Evolutionary conservation across 441 rosid genomes (phyloP).

Genomic region (Croton setiger): DNA sequence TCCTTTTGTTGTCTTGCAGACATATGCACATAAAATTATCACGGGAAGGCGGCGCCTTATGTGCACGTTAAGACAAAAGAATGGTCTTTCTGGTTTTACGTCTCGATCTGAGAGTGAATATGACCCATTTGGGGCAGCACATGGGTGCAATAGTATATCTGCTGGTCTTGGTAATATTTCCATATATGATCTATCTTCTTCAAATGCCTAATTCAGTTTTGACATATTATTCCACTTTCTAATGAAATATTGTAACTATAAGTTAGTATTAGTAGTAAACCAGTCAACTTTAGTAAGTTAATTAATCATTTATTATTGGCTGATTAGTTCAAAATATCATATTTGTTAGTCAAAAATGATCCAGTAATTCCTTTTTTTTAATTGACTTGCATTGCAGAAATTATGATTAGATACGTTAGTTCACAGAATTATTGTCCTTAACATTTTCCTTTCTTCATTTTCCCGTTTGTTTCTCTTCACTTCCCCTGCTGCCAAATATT

Average conservation of each 20-base stretch:
- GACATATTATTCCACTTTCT: slow-evolving; percentile 2
- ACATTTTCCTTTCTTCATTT: not conserved
- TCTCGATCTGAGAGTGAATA: slow-evolving; percentile 69
- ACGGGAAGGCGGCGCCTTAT: slow-evolving; percentile 73
- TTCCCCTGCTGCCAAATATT: not conserved
- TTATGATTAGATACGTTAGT: not conserved
- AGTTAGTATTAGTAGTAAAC: not conserved
- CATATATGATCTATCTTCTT: slow-evolving; percentile 5
- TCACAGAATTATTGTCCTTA: not conserved
- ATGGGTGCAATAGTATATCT: slow-evolving; percentile 89
- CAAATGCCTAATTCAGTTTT: not conserved
- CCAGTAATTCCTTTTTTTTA: not conserved
- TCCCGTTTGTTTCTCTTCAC: not conserved
- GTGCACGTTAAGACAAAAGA: slow-evolving; percentile 57
- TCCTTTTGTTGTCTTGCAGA: slow-evolving; percentile 40
- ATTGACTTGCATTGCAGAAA: not conserved
- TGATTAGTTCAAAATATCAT: not conserved
- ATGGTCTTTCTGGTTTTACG: slow-evolving; percentile 60
- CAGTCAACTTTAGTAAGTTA: not conserved
- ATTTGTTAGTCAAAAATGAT: not conserved
- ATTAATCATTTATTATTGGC: not conserved
- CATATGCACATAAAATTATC: slow-evolving; percentile 88
- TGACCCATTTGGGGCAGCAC: slow-evolving; percentile 84
- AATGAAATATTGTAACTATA: not conserved
- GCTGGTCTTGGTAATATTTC: slow-evolving; percentile 81